Evolutionary conservation across 768 basidiomycete genomes (phyloP).

Genomic region (Lactifluus subvellereus): DNA sequence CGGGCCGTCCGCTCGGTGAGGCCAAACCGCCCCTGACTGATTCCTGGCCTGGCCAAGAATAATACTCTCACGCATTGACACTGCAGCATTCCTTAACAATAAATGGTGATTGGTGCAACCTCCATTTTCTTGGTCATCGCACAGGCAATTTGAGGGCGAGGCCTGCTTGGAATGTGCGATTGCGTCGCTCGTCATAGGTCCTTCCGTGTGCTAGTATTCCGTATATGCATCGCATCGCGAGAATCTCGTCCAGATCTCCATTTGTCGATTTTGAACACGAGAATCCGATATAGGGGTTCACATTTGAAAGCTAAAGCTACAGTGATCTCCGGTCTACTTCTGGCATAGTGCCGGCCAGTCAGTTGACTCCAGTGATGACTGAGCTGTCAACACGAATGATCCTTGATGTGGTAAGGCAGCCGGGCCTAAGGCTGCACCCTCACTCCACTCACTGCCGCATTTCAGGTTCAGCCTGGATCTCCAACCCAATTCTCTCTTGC

Average conservation of each 20-base stretch:
- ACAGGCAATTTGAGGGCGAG: background rate
- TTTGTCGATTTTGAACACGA: conserved; percentile 10
- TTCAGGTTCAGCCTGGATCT: no score
- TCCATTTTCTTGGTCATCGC: background rate
- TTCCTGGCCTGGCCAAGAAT: background rate
- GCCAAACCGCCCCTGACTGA: conserved; percentile 11
- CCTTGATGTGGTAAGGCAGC: background rate
- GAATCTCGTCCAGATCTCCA: conserved; percentile 9
- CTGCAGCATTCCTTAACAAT: background rate
- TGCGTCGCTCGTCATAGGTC: background rate
- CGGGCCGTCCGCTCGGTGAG: conserved; percentile 5
- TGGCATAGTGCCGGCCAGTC: conserved; percentile 1
- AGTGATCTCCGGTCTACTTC: background rate
- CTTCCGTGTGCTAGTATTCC: background rate
- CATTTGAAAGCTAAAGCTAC: background rate
- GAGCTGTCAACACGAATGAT: background rate
- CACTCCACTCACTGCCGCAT: background rate
- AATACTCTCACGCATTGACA: background rate
- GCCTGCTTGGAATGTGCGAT: background rate
- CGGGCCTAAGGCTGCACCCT: background rate
- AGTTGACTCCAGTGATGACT: conserved; percentile 5
- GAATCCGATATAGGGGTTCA: conserved; percentile 11
- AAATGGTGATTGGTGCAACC: background rate
- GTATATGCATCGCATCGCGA: background rate
- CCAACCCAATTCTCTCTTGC: no score